Percentiles rank a stretch among this genome's conserved stretches.
phyloP scores from a whole-genome alignment of 139 green algal species.

The Zygnema cylindricum region DNA sequence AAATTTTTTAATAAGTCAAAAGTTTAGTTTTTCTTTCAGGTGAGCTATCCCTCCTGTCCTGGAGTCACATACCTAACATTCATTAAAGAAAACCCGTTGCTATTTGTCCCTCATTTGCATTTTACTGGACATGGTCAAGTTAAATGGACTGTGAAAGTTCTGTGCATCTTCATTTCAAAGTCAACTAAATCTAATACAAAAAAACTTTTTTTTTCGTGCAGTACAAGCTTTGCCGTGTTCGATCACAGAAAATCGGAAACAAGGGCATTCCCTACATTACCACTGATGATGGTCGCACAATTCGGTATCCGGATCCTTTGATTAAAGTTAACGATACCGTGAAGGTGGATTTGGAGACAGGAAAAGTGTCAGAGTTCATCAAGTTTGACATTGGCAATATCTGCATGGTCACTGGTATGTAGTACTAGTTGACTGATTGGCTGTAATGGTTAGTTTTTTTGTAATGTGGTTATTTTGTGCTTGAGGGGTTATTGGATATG shows the following conservation, averaged over 20 bases:
- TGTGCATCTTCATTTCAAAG: no score
- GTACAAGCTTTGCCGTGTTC: slow-evolving; percentile 99
- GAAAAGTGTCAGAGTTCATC: slow-evolving; percentile 93
- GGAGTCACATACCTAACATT: no score
- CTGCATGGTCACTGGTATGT: slow-evolving; percentile 88
- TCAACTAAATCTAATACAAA: no score
- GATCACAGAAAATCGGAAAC: slow-evolving; percentile 77
- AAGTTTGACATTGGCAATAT: slow-evolving; percentile 98
- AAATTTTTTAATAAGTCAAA: no score
- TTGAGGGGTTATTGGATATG: no score
- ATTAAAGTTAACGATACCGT: slow-evolving; percentile 96
- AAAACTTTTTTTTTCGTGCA: slow-evolving; percentile 37
- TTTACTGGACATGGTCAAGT: no score
- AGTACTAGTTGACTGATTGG: neutral
- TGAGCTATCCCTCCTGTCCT: no score
- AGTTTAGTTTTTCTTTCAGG: no score
- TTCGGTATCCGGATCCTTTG: slow-evolving; percentile 97
- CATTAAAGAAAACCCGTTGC: no score
- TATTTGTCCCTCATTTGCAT: slow-evolving; percentile 6
- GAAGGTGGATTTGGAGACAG: slow-evolving; percentile 95
- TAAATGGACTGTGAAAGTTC: no score
- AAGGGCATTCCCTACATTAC: slow-evolving; percentile 91
- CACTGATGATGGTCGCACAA: slow-evolving; percentile 96
- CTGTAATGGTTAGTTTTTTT: no score
- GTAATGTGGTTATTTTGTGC: no score